phyloP scores from a whole-genome alignment of 2,329 filamentous ascomycete species.

The Penicillium sp. region DNA sequence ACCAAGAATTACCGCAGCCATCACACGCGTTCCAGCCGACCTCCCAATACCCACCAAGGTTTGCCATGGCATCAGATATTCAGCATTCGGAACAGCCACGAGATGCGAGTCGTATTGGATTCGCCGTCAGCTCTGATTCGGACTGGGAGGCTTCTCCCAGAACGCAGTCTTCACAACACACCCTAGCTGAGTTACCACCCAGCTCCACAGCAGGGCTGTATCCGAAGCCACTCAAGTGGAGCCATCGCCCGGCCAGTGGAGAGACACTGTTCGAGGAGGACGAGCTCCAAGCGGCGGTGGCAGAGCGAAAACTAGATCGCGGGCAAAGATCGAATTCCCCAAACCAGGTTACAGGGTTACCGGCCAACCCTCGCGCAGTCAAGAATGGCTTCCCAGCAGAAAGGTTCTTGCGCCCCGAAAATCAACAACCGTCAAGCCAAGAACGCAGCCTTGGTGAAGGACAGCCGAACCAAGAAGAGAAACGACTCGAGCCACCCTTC shows the following conservation, averaged over 20 bases:
- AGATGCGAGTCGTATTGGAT: constrained; percentile 17
- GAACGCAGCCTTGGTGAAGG: neutral
- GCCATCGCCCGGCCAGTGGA: constrained; percentile 31
- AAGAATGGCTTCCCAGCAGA: constrained; percentile 28
- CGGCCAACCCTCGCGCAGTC: constrained; percentile 37
- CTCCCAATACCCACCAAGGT: constrained; percentile 19
- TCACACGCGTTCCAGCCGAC: constrained; percentile 8
- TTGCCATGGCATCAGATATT: constrained; percentile 24
- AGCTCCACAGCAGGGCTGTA: constrained; percentile 35
- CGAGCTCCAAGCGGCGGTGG: constrained; percentile 6
- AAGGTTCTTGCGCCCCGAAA: constrained; percentile 12
- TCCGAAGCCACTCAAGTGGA: constrained; percentile 40
- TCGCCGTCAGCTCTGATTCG: constrained; percentile 22
- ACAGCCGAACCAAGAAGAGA: neutral
- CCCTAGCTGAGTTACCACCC: constrained; percentile 39
- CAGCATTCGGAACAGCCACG: constrained; percentile 4
- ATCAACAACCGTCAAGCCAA: constrained; percentile 6
- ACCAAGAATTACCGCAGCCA: constrained; percentile 21
- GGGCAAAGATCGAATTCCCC: constrained; percentile 6
- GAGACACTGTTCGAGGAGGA: constrained; percentile 43
- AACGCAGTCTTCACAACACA: constrained; percentile 37
- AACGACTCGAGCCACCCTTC: constrained; percentile 8
- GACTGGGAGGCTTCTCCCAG: constrained; percentile 30
- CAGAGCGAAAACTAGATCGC: neutral
- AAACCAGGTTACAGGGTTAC: constrained; percentile 28